Evolutionary conservation across 352 stramenopile genomes (phyloP).

Genomic region (Stramenopiles sp.): DNA sequence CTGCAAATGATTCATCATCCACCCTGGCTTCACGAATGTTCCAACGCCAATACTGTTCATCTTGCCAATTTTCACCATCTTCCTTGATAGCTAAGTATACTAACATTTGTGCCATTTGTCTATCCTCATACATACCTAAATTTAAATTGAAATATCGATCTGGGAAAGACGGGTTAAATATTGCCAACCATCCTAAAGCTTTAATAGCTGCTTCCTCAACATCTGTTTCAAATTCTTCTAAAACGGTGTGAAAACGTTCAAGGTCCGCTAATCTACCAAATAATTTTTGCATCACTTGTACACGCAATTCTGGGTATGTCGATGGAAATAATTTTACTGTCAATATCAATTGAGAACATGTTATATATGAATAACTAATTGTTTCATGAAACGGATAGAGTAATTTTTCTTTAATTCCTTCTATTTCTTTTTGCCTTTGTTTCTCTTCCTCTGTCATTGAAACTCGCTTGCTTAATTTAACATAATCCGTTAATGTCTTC

Average conservation of each 20-base stretch:
- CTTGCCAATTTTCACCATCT: constrained; percentile 24
- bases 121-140: constrained; percentile 41
- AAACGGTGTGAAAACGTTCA: not conserved
- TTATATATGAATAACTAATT: not conserved
- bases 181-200: constrained; percentile 63
- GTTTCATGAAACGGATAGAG: not conserved
- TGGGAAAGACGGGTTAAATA: constrained; percentile 44
- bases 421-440: not conserved
- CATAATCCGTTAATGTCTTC: too few species aligned
- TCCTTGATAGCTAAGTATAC: constrained; percentile 42
- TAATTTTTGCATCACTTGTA: not conserved
- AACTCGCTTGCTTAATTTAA: too few species aligned
- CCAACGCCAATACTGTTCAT: constrained; percentile 21
- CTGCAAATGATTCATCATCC: constrained; percentile 17
- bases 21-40: not conserved
- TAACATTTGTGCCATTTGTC: constrained; percentile 46
- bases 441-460: not conserved
- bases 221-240: not conserved
- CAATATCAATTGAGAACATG: not conserved
- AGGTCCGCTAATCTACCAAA: not conserved
- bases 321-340: not conserved
- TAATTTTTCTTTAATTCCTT: not conserved
- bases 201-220: too few species aligned
- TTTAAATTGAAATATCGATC: constrained; percentile 49
- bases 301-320: not conserved